Conservation (phyloP, 2,329 filamentous ascomycete species). For the Venturia nashicola region DNA sequence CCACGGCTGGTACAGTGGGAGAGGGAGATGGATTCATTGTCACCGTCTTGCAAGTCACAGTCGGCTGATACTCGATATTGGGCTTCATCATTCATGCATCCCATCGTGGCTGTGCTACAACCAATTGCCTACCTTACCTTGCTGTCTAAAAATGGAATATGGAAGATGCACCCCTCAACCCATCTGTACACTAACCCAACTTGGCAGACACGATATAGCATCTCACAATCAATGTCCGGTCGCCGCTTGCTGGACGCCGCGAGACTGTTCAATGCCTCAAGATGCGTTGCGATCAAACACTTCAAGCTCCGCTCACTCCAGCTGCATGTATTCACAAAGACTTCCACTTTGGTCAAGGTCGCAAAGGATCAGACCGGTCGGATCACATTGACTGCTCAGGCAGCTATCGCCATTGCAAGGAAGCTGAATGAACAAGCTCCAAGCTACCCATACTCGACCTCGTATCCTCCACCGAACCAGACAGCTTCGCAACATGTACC, state of each 20-base stretch:
- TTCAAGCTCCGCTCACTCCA: constrained; percentile 46
- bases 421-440: constrained; percentile 40
- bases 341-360: constrained; percentile 51
- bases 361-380: constrained; percentile 50
- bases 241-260: constrained; percentile 39
- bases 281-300: constrained; percentile 39
- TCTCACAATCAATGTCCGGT: constrained; percentile 31
- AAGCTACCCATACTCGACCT: background rate
- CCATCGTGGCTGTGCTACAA: background rate
- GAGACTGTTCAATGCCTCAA: constrained; percentile 36
- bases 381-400: constrained; percentile 47
- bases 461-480: constrained; percentile 12
- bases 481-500: constrained; percentile 7
- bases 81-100: background rate
- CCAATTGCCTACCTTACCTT: too few relatives aligned
- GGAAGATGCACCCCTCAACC: too few relatives aligned
- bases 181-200: too few relatives aligned
- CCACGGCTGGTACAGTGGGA: background rate
- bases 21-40: background rate
- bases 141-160: background rate
- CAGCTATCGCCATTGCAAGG: constrained; percentile 46
- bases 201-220: too few relatives aligned
- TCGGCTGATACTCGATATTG: too few relatives aligned
- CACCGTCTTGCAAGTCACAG: background rate
- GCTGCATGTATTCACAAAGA: constrained; percentile 49